Conservation (phyloP, 1,139 yeast species). For the Scheffersomyces insectosa region DNA sequence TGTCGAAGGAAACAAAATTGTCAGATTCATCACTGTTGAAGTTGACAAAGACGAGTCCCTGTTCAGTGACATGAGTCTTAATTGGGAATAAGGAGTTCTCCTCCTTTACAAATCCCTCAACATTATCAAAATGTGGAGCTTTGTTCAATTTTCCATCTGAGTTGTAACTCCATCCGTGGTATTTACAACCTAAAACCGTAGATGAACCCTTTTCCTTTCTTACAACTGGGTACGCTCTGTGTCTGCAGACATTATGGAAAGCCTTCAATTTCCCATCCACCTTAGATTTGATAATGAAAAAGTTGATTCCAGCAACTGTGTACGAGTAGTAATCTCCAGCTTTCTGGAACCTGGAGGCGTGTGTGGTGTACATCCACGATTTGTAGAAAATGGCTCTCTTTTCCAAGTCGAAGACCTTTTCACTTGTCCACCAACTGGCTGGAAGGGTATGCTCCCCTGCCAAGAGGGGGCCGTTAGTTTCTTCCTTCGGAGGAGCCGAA, state of each 20-base stretch:
- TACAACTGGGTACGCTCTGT: slow-evolving; percentile 62
- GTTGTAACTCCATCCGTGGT: slow-evolving; percentile 68
- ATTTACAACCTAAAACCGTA: slow-evolving; percentile 56
- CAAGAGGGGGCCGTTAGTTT: slow-evolving; percentile 22
- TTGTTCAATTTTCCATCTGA: slow-evolving; percentile 57
- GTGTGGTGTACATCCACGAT: slow-evolving; percentile 57
- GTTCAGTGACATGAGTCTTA: slow-evolving; percentile 53
- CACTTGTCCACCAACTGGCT: slow-evolving; percentile 67
- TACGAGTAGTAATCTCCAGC: slow-evolving; percentile 58
- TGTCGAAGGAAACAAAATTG: slow-evolving; percentile 45
- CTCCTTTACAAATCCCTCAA: slow-evolving; percentile 56
- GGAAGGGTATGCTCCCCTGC: slow-evolving; percentile 62
- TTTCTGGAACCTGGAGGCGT: slow-evolving; percentile 50
- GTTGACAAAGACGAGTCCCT: slow-evolving; percentile 58
- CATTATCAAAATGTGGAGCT: slow-evolving; percentile 62
- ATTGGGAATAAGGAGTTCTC: slow-evolving; percentile 58
- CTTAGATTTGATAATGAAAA: slow-evolving; percentile 56
- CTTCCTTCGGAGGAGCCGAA: slow-evolving; percentile 28
- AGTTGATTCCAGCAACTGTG: slow-evolving; percentile 53
- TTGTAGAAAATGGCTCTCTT: slow-evolving; percentile 56
- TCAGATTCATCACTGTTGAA: slow-evolving; percentile 37
- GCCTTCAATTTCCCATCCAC: slow-evolving; percentile 52
- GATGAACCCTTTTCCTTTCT: slow-evolving; percentile 60
- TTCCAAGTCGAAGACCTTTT: slow-evolving; percentile 56
- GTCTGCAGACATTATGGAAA: slow-evolving; percentile 65